Base-by-base conservation (phyloP, 2,329 filamentous ascomycete species). In the Neonectria ditissima region DNA sequence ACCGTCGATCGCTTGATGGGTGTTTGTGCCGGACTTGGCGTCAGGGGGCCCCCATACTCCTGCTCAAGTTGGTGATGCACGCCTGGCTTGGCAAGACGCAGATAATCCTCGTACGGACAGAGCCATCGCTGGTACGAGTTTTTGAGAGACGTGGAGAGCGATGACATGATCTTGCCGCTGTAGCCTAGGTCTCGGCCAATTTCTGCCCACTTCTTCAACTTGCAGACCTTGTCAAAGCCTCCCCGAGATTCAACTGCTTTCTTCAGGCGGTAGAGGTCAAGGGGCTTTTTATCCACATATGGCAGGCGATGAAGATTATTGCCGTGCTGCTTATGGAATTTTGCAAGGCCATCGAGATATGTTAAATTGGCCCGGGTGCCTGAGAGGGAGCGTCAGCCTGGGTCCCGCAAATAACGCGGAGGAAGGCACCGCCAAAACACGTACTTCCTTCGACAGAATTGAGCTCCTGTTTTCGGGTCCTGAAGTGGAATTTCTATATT, bases 111-210 rank as follows among this genome's bases (percentile, higher is more conserved):
- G 73, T 98, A 99, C 0, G 96, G 96, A 75, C 94, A 93, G 4
- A 99, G 89, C 93, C 96, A 99, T 80, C 95, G 91, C 77, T 97
- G 94, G 73, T 97, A 99, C 0, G 96, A 98, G 78, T 99, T 99
- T 78, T 98, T 99, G 44, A 99, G 86, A 5, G 96, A 98, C 0
- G 96, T 99, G 6, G 96, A 99, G 50, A 99, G 83, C 9, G 96
- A 98, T 2, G 95, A 98, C 96, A 99, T 99, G 67, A 99, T 99
- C 83, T 99, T 99, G 76, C 96, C 96, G 76, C 95, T 98, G 80
- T 99, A 99, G 58, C 96, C 96, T 51, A 99, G 82, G 77, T 98
- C 96, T 74, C 96, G 90, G 34, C 96, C 96, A 72, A 99, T 98
- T 79, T 99, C 96, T 16, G 96, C 96, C 96, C 96, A 99, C 82